Evolutionary conservation across 129 eudicot genomes (phyloP).

Genomic region (Lactuca saligna): DNA sequence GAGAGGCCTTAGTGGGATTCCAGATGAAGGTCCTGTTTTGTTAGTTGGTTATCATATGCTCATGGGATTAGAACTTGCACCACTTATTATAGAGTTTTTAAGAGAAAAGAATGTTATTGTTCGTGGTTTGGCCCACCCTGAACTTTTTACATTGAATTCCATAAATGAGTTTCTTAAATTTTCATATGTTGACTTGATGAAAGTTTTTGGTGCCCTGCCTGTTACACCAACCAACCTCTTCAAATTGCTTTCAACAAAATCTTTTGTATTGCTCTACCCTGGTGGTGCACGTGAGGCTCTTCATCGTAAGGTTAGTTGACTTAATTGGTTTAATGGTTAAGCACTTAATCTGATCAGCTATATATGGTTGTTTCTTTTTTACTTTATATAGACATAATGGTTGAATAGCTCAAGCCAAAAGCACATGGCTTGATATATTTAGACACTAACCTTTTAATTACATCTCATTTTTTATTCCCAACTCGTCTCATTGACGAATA

Average conservation of each 20-base stretch:
- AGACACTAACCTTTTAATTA: too few relatives aligned
- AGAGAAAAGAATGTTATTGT: constrained; percentile 56
- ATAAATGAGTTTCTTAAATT: constrained; percentile 28
- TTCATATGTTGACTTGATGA: constrained; percentile 50
- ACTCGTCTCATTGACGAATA: too few relatives aligned
- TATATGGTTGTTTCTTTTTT: too few relatives aligned
- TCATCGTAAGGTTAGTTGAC: constrained; percentile 63
- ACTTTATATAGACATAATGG: too few relatives aligned
- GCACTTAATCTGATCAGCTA: too few relatives aligned
- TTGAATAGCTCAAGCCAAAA: too few relatives aligned
- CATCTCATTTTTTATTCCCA: too few relatives aligned
- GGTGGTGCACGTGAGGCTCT: constrained; percentile 99
- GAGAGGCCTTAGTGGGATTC: constrained; percentile 81
- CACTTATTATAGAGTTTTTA: constrained; percentile 56
- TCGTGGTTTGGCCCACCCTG: constrained; percentile 86
- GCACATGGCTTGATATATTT: too few relatives aligned
- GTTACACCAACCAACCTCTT: constrained; percentile 66
- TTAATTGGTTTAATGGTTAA: too few relatives aligned
- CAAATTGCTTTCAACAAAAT: constrained; percentile 57
- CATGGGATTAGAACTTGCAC: constrained; percentile 69
- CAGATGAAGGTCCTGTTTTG: constrained; percentile 77
- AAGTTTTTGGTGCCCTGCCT: constrained; percentile 76
- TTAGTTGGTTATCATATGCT: constrained; percentile 93
- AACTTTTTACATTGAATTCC: constrained; percentile 37
- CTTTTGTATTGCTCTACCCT: constrained; percentile 82